Evolutionary conservation across 2,329 filamentous ascomycete genomes (phyloP), one percentile per base, ranked within the genome.

Genomic region (Pleurostoma richardsiae): DNA sequence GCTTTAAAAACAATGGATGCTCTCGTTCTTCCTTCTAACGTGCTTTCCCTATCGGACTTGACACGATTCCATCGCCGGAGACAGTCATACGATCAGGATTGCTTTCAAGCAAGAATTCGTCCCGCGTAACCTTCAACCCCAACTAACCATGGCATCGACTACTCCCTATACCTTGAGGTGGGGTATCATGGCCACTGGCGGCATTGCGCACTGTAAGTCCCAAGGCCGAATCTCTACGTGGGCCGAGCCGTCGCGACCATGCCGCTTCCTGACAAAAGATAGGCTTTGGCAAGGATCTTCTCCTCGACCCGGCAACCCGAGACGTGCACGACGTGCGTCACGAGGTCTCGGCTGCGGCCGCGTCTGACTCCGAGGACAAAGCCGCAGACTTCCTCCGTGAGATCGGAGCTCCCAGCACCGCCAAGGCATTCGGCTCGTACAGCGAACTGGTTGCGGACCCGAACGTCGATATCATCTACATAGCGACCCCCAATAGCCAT

Each of bases 401-500:
- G 52, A 78, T 86, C 36, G 79, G 83, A 49, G 82, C 85, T n/a
- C 83, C 86, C 4, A 69, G 77, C 19, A 74, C 80, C 6, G 85
- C 86, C 48, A 80, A 80, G 56, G 77, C 85, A 6, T 95, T 95
- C 62, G 88, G 86, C 49, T 88, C 85, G 7, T 96, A 96, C 67
- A 77, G 83, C 51, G 87, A 90, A 62, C 79, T 96, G 29, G 89
- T 92, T 28, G 77, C 79, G 43, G 88, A 95, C 62, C 72, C 85
- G 5, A 78, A 88, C 57, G 79, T 95, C 54, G 88, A 95, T 65
- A 88, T 95, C 56, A 70, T 96, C 68, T 96, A 95, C 66, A 81
- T 96, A 47, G 90, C 89, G 28, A 95, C 90, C 4, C 90, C 90
- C 10, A 90, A 95, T 71, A 91, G 87, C 57, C 90, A 95, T 66